Evolutionary conservation across 148 eudicot species (phyloP).

Genomic region (Rhododendron kiyosumense): DNA sequence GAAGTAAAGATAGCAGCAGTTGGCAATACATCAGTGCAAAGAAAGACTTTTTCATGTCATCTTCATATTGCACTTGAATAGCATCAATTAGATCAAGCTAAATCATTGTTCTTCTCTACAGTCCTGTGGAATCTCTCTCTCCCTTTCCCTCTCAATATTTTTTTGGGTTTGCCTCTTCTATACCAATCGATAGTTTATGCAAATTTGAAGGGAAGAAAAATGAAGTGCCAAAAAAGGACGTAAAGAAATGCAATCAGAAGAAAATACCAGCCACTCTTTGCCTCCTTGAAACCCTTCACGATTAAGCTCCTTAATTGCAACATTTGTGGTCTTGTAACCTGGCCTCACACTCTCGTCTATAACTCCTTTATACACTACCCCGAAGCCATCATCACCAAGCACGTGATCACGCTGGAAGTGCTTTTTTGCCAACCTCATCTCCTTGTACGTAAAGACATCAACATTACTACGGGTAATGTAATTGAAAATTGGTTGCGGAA

Average conservation of each 20-base stretch:
- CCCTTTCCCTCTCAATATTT: not conserved
- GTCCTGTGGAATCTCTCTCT: too few relatives aligned
- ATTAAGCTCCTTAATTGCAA: slow-evolving; percentile 83
- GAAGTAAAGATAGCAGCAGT: not conserved
- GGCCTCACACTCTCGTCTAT: slow-evolving; percentile 24
- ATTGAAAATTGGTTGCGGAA: too few relatives aligned
- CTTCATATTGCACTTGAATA: not conserved
- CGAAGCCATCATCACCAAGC: too few relatives aligned
- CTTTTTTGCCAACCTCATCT: too few relatives aligned
- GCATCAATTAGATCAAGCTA: too few relatives aligned
- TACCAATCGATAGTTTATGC: not conserved
- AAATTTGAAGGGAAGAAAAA: slow-evolving; percentile 12
- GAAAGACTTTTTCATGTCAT: not conserved
- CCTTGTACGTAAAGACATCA: too few relatives aligned
- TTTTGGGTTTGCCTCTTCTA: not conserved
- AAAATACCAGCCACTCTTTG: slow-evolving; percentile 86
- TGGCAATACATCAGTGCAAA: not conserved
- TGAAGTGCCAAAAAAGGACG: not conserved
- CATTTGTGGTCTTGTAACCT: slow-evolving; percentile 61
- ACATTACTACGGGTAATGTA: too few relatives aligned
- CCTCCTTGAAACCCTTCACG: slow-evolving; percentile 82
- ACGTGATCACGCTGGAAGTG: too few relatives aligned
- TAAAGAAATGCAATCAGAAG: not conserved
- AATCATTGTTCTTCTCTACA: too few relatives aligned
- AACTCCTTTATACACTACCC: too few relatives aligned